Percentiles rank a stretch among this genome's conserved stretches.
Evolutionary conservation across 371 early-diverging fungal genomes (phyloP).

Genomic region (Lichtheimia ornata): DNA sequence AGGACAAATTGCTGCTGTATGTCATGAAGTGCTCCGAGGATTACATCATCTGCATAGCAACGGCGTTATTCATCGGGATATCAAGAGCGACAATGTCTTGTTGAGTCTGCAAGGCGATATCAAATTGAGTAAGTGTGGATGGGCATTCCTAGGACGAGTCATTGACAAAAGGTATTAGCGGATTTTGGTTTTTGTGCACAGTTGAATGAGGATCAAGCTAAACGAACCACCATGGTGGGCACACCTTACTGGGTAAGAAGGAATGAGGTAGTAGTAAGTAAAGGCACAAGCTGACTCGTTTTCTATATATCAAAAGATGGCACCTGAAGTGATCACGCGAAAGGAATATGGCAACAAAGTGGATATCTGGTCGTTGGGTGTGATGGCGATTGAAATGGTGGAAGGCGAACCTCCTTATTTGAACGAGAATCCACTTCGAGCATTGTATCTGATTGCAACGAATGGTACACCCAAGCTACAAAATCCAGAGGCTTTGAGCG

Average conservation of each 20-base stretch:
- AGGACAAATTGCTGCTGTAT: constrained; percentile 93
- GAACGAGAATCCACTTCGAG: constrained; percentile 83
- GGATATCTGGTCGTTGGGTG: constrained; percentile 98
- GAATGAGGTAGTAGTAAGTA: too few relatives aligned
- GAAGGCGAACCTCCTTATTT: constrained; percentile 96
- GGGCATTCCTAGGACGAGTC: background rate
- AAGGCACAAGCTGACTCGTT: background rate
- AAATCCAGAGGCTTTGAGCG: constrained; percentile 79
- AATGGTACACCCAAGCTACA: constrained; percentile 94
- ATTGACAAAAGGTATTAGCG: constrained; percentile 40
- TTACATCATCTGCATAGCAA: constrained; percentile 90
- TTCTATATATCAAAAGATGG: constrained; percentile 69
- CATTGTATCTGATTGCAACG: constrained; percentile 93
- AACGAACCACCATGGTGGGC: constrained; percentile 91
- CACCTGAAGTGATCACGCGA: constrained; percentile 93
- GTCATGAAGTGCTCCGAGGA: constrained; percentile 87
- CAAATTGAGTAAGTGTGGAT: constrained; percentile 74
- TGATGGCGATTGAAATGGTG: constrained; percentile 94
- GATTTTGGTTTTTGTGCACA: constrained; percentile 98
- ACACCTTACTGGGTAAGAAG: constrained; percentile 82
- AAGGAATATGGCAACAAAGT: constrained; percentile 88
- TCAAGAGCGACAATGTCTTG: constrained; percentile 96
- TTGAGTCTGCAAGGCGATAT: constrained; percentile 85
- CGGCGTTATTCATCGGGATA: constrained; percentile 96
- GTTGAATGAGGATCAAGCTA: constrained; percentile 73